Percentiles rank a stretch among this genome's conserved stretches.
Evolutionary conservation across 2,329 filamentous ascomycete species (phyloP).

Genomic region (Neonectria sp.): DNA sequence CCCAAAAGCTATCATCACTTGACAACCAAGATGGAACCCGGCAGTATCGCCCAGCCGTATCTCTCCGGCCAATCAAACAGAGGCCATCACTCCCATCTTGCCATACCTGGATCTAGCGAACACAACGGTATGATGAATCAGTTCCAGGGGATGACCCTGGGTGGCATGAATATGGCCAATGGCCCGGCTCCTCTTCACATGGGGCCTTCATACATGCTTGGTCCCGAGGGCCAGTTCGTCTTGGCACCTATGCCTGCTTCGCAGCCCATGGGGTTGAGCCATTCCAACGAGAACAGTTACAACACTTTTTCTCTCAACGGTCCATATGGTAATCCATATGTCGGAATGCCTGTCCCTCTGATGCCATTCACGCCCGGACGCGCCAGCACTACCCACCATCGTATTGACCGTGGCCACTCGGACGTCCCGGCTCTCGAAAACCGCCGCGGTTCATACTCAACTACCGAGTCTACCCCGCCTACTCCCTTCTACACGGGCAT

Average conservation of each 20-base stretch:
- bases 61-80: conserved; percentile 50
- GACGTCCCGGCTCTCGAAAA: conserved; percentile 76
- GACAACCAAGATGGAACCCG: conserved; percentile 55
- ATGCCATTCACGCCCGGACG: conserved; percentile 70
- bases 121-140: conserved; percentile 51
- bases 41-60: conserved; percentile 51
- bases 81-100: conserved; percentile 48
- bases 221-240: conserved; percentile 57
- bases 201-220: conserved; percentile 55
- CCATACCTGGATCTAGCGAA: conserved; percentile 51
- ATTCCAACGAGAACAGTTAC: conserved; percentile 54
- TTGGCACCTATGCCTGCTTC: conserved; percentile 54
- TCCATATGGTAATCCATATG: conserved; percentile 56
- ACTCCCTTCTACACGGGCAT: conserved; percentile 75
- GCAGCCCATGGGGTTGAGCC: conserved; percentile 54
- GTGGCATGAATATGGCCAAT: conserved; percentile 53
- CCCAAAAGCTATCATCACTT: conserved; percentile 54
- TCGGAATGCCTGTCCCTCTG: conserved; percentile 55
- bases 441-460: conserved; percentile 77
- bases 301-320: conserved; percentile 51
- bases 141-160: conserved; percentile 57
- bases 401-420: conserved; percentile 62
- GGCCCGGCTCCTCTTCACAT: conserved; percentile 53
- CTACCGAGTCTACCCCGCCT: conserved; percentile 76
- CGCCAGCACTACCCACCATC: conserved; percentile 60